A percentile compares a stretch with the other conserved stretches of the same genome.
Conservation (phyloP, 129 eudicot genomes). For the Tanacetum coccineum region DNA sequence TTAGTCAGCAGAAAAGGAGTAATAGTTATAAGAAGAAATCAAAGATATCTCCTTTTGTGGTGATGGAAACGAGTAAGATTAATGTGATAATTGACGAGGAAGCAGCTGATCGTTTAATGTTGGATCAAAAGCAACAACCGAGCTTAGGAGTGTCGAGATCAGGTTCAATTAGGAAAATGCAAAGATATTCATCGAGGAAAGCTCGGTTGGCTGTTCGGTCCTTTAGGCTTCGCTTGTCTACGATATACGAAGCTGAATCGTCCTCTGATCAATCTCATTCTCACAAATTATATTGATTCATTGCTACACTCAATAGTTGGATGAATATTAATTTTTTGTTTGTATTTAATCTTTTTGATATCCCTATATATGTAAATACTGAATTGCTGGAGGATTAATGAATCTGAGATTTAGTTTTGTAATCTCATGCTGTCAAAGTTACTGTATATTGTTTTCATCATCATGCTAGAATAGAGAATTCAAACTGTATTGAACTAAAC, state of each 20-base stretch:
- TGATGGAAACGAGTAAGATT: constrained; percentile 33
- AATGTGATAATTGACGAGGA: constrained; percentile 34
- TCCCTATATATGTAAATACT: too few relatives aligned
- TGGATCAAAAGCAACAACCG: neutral
- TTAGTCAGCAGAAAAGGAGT: neutral
- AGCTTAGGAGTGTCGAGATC: constrained; percentile 29
- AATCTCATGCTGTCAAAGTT: too few relatives aligned
- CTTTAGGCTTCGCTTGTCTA: constrained; percentile 30
- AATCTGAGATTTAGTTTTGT: too few relatives aligned
- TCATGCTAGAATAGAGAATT: too few relatives aligned
- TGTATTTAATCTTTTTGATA: too few relatives aligned
- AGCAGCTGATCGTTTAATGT: constrained; percentile 8
- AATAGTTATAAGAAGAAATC: constrained; percentile 10
- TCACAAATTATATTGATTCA: constrained; percentile 2
- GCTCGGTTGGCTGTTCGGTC: constrained; percentile 37
- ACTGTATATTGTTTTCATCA: too few relatives aligned
- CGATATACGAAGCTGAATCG: constrained; percentile 31
- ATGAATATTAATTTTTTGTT: neutral
- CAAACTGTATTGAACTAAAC: too few relatives aligned
- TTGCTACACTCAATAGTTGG: too few relatives aligned
- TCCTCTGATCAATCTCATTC: constrained; percentile 12
- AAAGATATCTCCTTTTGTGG: constrained; percentile 32
- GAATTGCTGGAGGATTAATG: too few relatives aligned
- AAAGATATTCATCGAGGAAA: constrained; percentile 28
- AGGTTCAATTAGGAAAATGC: constrained; percentile 31